phyloP scores from a whole-genome alignment of 192 early-diverging fungal species.

The Backusella luteola region DNA sequence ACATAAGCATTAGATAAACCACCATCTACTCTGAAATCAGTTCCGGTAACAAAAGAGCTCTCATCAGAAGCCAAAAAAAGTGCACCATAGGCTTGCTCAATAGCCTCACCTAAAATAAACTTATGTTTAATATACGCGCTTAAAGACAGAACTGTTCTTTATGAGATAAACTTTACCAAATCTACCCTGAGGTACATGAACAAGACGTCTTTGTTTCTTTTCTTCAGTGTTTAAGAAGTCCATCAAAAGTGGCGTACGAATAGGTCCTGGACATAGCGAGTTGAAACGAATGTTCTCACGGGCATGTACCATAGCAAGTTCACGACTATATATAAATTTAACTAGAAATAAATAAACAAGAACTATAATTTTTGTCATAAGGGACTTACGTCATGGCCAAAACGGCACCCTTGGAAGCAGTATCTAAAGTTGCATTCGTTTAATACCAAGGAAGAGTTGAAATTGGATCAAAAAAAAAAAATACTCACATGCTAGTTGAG shows the following conservation, averaged over 20 bases:
- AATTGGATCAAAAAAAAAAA: neutral
- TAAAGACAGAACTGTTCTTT: neutral
- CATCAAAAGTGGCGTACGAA: conserved; percentile 79
- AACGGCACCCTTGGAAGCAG: conserved; percentile 85
- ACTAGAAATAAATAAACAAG: neutral
- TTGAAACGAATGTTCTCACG: conserved; percentile 87
- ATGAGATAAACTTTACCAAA: conserved; percentile 52
- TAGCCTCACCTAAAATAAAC: conserved; percentile 62
- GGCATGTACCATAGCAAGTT: conserved; percentile 80
- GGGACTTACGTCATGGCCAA: conserved; percentile 71
- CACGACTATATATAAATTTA: conserved; percentile 43
- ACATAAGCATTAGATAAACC: conserved; percentile 79
- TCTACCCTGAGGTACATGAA: conserved; percentile 81
- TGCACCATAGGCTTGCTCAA: conserved; percentile 79
- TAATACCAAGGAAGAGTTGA: neutral
- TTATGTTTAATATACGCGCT: neutral
- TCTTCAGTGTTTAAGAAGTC: conserved; percentile 82
- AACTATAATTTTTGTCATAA: neutral
- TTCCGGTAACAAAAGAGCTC: conserved; percentile 73
- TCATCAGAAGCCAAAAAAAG: conserved; percentile 86
- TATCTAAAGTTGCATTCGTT: conserved; percentile 47
- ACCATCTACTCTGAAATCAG: conserved; percentile 81
- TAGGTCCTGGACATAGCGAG: conserved; percentile 77
- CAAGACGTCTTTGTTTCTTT: conserved; percentile 76
- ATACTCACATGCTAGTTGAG: conserved; percentile 75